Percentiles rank a stretch among this genome's conserved stretches.
Conservation (phyloP, 129 eudicot genomes). For the Calendula officinalis region DNA sequence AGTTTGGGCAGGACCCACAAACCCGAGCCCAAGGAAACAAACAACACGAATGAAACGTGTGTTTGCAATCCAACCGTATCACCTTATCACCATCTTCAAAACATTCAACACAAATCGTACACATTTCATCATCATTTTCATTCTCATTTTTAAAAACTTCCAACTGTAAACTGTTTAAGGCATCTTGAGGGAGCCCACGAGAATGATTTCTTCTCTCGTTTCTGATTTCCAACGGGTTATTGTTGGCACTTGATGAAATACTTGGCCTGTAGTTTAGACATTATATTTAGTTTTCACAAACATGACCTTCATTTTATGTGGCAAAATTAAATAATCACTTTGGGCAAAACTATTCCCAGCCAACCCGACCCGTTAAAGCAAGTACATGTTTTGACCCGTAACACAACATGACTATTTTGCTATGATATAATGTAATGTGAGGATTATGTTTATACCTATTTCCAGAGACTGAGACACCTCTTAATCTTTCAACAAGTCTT, state of each 20-base stretch:
- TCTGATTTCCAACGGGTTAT: slow-evolving; percentile 22
- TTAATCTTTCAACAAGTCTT: slow-evolving; percentile 74
- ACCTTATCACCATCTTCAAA: slow-evolving; percentile 56
- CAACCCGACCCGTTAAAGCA: too few species aligned
- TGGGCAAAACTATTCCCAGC: too few species aligned
- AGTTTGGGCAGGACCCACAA: slow-evolving; percentile 87
- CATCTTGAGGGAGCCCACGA: slow-evolving; percentile 51
- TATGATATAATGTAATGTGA: neutral
- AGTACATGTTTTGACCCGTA: neutral
- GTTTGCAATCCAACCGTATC: slow-evolving; percentile 52
- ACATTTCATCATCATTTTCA: slow-evolving; percentile 30
- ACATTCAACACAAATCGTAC: slow-evolving; percentile 78
- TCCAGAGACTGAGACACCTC: slow-evolving; percentile 58
- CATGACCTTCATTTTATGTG: neutral
- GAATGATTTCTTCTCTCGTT: slow-evolving; percentile 32
- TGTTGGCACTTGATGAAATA: neutral
- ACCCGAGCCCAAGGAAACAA: slow-evolving; percentile 71
- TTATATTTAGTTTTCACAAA: neutral
- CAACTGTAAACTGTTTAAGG: slow-evolving; percentile 35
- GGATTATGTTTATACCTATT: slow-evolving; percentile 39
- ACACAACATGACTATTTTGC: neutral
- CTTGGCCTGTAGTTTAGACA: too few species aligned
- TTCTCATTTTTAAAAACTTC: slow-evolving; percentile 30
- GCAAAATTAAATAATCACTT: neutral
- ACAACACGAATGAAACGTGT: slow-evolving; percentile 65